Evolutionary conservation across 495 filamentous ascomycete genomes (phyloP).

Genomic region (Xylaria bambusicola): DNA sequence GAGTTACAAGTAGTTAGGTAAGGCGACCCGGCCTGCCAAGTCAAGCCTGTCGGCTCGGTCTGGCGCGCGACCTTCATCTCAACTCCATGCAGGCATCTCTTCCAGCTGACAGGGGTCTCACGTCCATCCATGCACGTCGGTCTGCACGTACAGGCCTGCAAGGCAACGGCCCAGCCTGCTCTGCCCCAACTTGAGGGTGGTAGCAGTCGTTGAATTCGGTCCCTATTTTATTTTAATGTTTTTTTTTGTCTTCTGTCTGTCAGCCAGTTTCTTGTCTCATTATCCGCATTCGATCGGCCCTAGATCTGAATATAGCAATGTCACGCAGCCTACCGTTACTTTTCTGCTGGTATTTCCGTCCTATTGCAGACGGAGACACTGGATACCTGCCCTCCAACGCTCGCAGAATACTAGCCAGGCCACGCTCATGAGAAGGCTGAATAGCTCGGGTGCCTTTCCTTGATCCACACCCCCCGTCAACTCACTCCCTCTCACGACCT

Average conservation of each 20-base stretch:
- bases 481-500: slow-evolving; percentile 30
- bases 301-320: slow-evolving; percentile 52
- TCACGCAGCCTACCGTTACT: slow-evolving; percentile 38
- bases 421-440: slow-evolving; percentile 35
- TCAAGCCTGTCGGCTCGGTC: slow-evolving; percentile 14
- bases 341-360: slow-evolving; percentile 34
- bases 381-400: slow-evolving; percentile 16
- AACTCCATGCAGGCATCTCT: slow-evolving; percentile 27
- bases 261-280: slow-evolving; percentile 12
- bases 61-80: slow-evolving; percentile 29
- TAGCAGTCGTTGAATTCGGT: slow-evolving; percentile 18
- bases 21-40: not conserved
- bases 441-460: slow-evolving; percentile 33
- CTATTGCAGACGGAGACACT: slow-evolving; percentile 37
- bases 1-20: no score
- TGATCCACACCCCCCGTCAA: slow-evolving; percentile 33
- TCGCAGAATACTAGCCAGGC: slow-evolving; percentile 5
- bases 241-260: slow-evolving; percentile 15
- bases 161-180: slow-evolving; percentile 23
- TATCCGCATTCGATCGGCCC: slow-evolving; percentile 33
- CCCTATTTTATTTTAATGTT: slow-evolving; percentile 16
- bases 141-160: slow-evolving; percentile 19
- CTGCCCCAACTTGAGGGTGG: slow-evolving; percentile 22
- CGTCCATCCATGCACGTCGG: slow-evolving; percentile 13
- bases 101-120: slow-evolving; percentile 37